Conservation (phyloP, 805 yeast species). For the Candida anglica region DNA sequence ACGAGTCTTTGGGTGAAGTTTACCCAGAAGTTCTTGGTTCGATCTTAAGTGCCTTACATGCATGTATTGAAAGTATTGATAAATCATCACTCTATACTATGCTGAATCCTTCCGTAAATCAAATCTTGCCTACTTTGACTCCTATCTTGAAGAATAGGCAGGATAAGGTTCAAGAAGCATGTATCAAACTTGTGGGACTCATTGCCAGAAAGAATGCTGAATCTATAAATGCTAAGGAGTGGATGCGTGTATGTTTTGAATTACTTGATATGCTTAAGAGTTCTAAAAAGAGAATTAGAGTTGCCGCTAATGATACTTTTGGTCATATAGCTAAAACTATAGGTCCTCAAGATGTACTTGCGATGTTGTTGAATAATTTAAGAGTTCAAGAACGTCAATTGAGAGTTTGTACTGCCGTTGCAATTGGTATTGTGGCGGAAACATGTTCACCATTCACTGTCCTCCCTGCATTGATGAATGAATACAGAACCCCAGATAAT, state of each 20-base stretch:
- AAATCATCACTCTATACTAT: slow-evolving; percentile 49
- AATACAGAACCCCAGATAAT: slow-evolving; percentile 85
- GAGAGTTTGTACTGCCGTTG: slow-evolving; percentile 96
- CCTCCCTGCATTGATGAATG: slow-evolving; percentile 92
- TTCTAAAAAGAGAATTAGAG: slow-evolving; percentile 67
- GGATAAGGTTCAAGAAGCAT: slow-evolving; percentile 83
- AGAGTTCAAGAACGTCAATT: slow-evolving; percentile 93
- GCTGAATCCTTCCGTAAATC: slow-evolving; percentile 69
- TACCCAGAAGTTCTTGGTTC: slow-evolving; percentile 93
- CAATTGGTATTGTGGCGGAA: slow-evolving; percentile 94
- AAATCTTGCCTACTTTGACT: slow-evolving; percentile 79
- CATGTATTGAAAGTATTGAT: slow-evolving; percentile 60
- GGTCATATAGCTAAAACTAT: slow-evolving; percentile 88
- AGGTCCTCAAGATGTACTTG: slow-evolving; percentile 94
- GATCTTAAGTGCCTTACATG: slow-evolving; percentile 63
- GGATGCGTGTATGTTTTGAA: slow-evolving; percentile 96
- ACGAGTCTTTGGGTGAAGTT: slow-evolving; percentile 91
- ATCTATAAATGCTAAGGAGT: slow-evolving; percentile 83
- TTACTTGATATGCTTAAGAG: slow-evolving; percentile 85
- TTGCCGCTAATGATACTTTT: slow-evolving; percentile 85
- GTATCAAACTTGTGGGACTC: slow-evolving; percentile 74
- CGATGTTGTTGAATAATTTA: slow-evolving; percentile 75
- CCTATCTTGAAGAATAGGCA: slow-evolving; percentile 89
- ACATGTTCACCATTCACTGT: slow-evolving; percentile 91
- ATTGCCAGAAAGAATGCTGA: slow-evolving; percentile 81